Conservation (phyloP, 257 asterid species). For the Solanum tacnaense region DNA sequence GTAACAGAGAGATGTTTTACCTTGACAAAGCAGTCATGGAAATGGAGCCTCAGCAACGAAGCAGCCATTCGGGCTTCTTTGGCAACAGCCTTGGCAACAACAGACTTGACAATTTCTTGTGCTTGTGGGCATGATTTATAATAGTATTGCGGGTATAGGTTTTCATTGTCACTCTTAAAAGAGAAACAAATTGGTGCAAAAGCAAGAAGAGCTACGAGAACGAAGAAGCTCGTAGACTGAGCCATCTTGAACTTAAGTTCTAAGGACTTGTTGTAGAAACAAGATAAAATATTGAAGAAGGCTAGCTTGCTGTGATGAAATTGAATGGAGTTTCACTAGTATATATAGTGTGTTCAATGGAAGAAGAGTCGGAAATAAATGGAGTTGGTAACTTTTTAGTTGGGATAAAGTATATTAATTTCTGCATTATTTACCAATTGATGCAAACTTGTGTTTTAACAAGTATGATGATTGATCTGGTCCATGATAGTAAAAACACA, state of each 20-base stretch:
- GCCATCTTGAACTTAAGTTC: slow-evolving; percentile 21
- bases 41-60: slow-evolving; percentile 77
- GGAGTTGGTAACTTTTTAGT: slow-evolving; percentile 55
- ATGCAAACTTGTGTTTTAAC: background rate
- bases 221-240: slow-evolving; percentile 25
- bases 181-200: slow-evolving; percentile 49
- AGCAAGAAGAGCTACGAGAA: slow-evolving; percentile 27
- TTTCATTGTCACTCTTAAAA: slow-evolving; percentile 28
- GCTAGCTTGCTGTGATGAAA: slow-evolving; percentile 20
- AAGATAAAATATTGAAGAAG: background rate
- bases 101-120: slow-evolving; percentile 41
- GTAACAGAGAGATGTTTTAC: slow-evolving; percentile 9
- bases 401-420: background rate
- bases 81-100: slow-evolving; percentile 72
- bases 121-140: slow-evolving; percentile 70
- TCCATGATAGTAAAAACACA: background rate
- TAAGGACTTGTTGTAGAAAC: background rate
- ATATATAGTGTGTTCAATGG: slow-evolving; percentile 19
- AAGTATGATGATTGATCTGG: background rate
- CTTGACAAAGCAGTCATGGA: slow-evolving; percentile 95
- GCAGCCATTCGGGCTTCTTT: slow-evolving; percentile 93
- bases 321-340: slow-evolving; percentile 9
- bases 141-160: slow-evolving; percentile 72
- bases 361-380: background rate
- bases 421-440: background rate